Conservation (phyloP, 148 eudicot species). For the Euryodendron excelsum region DNA sequence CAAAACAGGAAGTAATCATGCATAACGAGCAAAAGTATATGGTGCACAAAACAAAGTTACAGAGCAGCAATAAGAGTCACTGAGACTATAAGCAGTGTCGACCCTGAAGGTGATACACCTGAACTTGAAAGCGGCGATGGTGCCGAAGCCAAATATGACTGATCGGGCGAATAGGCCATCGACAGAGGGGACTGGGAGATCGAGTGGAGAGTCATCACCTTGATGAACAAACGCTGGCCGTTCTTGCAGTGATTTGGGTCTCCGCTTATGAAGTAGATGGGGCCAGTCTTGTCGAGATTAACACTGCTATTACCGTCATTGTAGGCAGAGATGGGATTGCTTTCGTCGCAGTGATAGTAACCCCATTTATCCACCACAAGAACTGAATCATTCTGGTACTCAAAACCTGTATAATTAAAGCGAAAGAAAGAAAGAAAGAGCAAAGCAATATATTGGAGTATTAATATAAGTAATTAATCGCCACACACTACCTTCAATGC, state of each 20-base stretch:
- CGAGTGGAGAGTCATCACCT: constrained; percentile 37
- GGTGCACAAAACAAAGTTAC: background rate
- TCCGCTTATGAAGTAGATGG: constrained; percentile 60
- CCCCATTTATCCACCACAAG: constrained; percentile 62
- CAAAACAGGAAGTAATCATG: background rate
- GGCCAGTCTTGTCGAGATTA: constrained; percentile 41
- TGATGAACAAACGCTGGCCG: constrained; percentile 48
- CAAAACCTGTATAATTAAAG: constrained; percentile 50
- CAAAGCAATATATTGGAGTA: too few species aligned
- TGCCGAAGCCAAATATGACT: background rate
- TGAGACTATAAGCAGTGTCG: background rate
- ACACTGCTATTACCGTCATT: constrained; percentile 42
- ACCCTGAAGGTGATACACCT: background rate
- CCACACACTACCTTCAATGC: too few species aligned
- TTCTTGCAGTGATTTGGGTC: constrained; percentile 37
- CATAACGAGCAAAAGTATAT: background rate
- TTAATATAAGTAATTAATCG: too few species aligned
- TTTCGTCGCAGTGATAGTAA: constrained; percentile 61
- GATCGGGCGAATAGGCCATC: constrained; percentile 10
- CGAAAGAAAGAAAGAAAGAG: background rate
- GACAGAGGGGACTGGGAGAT: constrained; percentile 8
- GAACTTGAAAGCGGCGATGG: constrained; percentile 16
- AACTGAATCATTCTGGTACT: constrained; percentile 67
- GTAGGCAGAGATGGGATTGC: constrained; percentile 31
- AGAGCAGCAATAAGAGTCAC: background rate